phyloP scores from a whole-genome alignment of 2,329 filamentous ascomycete species.

The Calonectria ilicicola region DNA sequence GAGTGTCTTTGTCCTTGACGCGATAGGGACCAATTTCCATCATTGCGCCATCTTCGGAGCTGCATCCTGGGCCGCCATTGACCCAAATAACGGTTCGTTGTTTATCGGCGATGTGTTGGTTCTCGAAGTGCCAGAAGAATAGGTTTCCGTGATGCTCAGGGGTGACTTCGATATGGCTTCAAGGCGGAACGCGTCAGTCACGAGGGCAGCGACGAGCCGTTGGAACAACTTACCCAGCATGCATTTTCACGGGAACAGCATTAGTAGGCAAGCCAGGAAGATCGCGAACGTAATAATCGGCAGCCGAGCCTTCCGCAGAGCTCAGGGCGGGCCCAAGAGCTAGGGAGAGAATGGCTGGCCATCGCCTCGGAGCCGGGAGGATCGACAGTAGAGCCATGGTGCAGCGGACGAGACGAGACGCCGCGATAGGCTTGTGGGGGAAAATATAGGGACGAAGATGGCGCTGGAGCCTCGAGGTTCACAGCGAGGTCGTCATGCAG shows the following conservation, averaged over 20 bases:
- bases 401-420: slow-evolving; percentile 31
- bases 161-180: slow-evolving; percentile 90
- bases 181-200: slow-evolving; percentile 38
- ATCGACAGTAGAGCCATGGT: slow-evolving; percentile 43
- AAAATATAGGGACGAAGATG: slow-evolving; percentile 9
- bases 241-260: slow-evolving; percentile 88
- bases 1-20: slow-evolving; percentile 77
- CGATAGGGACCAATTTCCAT: slow-evolving; percentile 97
- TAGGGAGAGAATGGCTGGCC: slow-evolving; percentile 49
- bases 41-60: slow-evolving; percentile 94
- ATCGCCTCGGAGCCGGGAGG: slow-evolving; percentile 42
- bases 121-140: slow-evolving; percentile 99
- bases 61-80: slow-evolving; percentile 96
- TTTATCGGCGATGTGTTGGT: slow-evolving; percentile 91
- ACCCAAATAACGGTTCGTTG: slow-evolving; percentile 96
- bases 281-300: slow-evolving; percentile 89
- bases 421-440: slow-evolving; percentile 27
- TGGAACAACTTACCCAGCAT: slow-evolving; percentile 82
- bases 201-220: slow-evolving; percentile 9
- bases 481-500: slow-evolving; percentile 20
- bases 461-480: slow-evolving; percentile 17
- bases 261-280: slow-evolving; percentile 85
- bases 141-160: slow-evolving; percentile 89
- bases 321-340: slow-evolving; percentile 56
- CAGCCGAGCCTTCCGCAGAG: slow-evolving; percentile 53